Evolutionary conservation across 345 rosid genomes (phyloP).

Genomic region (Melastoma malabathricum): DNA sequence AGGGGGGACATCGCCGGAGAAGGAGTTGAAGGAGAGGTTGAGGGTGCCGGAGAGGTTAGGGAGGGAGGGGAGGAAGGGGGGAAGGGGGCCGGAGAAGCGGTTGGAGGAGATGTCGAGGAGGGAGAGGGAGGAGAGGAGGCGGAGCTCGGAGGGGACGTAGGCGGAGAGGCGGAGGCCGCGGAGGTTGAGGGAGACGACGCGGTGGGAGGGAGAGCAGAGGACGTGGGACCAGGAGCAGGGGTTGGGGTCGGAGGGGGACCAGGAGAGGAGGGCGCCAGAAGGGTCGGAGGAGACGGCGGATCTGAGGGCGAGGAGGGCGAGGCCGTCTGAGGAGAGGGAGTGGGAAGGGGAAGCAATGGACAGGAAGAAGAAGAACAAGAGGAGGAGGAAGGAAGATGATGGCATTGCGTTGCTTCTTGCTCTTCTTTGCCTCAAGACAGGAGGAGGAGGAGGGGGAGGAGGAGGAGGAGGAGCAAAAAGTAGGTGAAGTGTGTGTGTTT

Average conservation of each 20-base stretch:
- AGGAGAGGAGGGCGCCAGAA: slow-evolving; percentile 32
- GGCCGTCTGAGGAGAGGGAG: slow-evolving; percentile 54
- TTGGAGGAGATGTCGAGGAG: slow-evolving; percentile 72
- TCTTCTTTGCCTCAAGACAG: no score
- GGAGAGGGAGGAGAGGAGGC: slow-evolving; percentile 26
- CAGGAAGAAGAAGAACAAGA: slow-evolving; percentile 11
- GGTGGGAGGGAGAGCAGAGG: slow-evolving; percentile 35
- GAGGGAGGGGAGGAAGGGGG: slow-evolving; percentile 44
- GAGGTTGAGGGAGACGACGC: slow-evolving; percentile 57
- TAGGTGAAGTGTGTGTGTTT: no score
- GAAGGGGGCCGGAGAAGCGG: slow-evolving; percentile 56
- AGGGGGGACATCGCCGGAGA: slow-evolving; percentile 63
- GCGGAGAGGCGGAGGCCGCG: slow-evolving; percentile 66
- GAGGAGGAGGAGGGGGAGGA: no score
- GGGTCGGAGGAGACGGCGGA: slow-evolving; percentile 62
- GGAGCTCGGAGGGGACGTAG: slow-evolving; percentile 40
- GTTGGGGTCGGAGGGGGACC: slow-evolving; percentile 61
- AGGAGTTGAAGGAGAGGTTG: slow-evolving; percentile 54
- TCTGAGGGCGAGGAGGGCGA: slow-evolving; percentile 81
- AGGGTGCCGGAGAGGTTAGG: slow-evolving; percentile 52
- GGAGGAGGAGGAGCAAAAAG: no score
- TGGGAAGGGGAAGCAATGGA: slow-evolving; percentile 17
- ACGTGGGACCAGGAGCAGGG: slow-evolving; percentile 85
- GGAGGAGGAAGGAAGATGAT: not conserved
- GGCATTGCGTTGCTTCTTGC: no score